Base-by-base conservation (phyloP, 2,329 filamentous ascomycete genomes). In the Emydomyces testavorans region DNA sequence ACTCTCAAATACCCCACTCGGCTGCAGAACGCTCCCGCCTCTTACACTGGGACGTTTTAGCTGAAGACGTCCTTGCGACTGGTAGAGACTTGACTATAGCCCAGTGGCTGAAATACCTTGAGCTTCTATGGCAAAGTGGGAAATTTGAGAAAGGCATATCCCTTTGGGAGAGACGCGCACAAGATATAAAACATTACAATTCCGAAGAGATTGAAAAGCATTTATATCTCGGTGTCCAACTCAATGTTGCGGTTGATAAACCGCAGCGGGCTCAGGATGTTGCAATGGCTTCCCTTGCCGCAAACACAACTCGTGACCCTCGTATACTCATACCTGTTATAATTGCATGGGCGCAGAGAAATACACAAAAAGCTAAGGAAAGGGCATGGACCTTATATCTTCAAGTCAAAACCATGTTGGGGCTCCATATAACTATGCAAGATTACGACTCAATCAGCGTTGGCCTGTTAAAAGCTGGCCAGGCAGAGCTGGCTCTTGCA, bases 361-460 rank as follows among this genome's bases (percentile, higher is more conserved):
- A 72, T 3, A 68, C 69, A 2, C 62, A 73, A 61, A 40, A 69
- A 60, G 50, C 74, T 68, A 71, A 71, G 23, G 65, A 74, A 15
- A 71, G 72, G 52, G 85, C 85, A 0, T 90, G 83, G 78, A 65
- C 72, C 20, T 62, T 77, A 1, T 92, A 90, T 62, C 66, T 78
- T 31, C 72, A 73, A 44, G 70, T 93, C 55, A 79, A 80, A 51
- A 67, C 71, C 21, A 71, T 75, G 4, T 70, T 87, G 1, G 78
- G 76, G 1, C 60, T 71, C 20, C 64, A 72, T 0, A 82, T 88
- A 67, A 76, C 71, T 2, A 79, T 89, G 58, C 68, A 78, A 15
- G 83, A 93, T 59, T 93, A 89, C 57, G 87, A 94, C 61, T 70
- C 76, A 51, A 74, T 89, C 29, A 80, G 83, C 39, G 74, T 82